phyloP scores from a whole-genome alignment of 2,329 filamentous ascomycete genomes.

The Aspergillus quadricinctus region DNA sequence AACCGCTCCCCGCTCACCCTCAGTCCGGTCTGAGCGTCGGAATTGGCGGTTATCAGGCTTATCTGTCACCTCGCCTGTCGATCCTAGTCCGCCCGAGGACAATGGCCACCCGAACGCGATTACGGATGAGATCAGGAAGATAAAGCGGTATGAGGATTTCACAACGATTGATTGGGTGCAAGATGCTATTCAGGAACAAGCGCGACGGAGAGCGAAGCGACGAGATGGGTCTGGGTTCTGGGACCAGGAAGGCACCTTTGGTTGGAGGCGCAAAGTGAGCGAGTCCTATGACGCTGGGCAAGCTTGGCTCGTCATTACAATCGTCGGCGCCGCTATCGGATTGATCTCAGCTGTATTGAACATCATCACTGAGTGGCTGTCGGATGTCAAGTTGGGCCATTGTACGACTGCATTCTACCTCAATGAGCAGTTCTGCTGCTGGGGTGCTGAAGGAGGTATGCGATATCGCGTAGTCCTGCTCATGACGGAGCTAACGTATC shows the following conservation, averaged over 20 bases:
- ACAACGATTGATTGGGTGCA: slow-evolving; percentile 97
- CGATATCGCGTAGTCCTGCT: background rate
- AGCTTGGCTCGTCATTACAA: slow-evolving; percentile 93
- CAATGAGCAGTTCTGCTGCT: slow-evolving; percentile 97
- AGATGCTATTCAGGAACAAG: slow-evolving; percentile 86
- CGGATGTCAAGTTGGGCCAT: slow-evolving; percentile 92
- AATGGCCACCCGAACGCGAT: slow-evolving; percentile 62
- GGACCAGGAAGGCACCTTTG: slow-evolving; percentile 62
- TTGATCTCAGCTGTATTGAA: slow-evolving; percentile 90
- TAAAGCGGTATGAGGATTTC: slow-evolving; percentile 98
- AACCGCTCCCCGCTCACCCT: slow-evolving; percentile 25
- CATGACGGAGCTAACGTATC: background rate
- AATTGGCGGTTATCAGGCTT: slow-evolving; percentile 48
- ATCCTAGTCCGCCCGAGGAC: slow-evolving; percentile 55
- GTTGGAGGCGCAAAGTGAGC: slow-evolving; percentile 76
- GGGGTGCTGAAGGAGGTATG: slow-evolving; percentile 81
- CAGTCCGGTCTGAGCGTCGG: slow-evolving; percentile 29
- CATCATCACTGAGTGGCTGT: slow-evolving; percentile 94
- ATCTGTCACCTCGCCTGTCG: slow-evolving; percentile 48
- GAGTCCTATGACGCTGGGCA: slow-evolving; percentile 94
- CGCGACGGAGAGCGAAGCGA: slow-evolving; percentile 70
- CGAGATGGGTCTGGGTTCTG: slow-evolving; percentile 69
- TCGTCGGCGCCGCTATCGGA: slow-evolving; percentile 88
- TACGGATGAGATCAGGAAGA: slow-evolving; percentile 93
- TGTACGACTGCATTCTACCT: slow-evolving; percentile 95